These are phyloP conservation scores for Ascochyta viciae-villosae DNA, from an alignment of 2,329 filamentous ascomycete species.

Conservation along the genomic window DNA sequence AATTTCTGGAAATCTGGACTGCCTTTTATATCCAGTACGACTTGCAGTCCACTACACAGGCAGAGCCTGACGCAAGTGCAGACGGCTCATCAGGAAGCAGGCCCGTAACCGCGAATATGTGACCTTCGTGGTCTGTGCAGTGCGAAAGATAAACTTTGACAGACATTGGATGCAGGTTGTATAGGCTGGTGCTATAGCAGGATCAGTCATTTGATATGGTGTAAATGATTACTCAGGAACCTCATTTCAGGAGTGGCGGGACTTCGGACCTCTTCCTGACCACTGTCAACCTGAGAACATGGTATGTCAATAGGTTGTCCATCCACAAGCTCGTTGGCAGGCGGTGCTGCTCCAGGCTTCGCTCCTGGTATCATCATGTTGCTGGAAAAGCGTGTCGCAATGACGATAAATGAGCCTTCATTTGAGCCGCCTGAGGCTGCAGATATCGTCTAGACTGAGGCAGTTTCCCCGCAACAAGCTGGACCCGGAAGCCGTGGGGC, in stretches of 20 bases:
- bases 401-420: neutral
- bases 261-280: conserved; percentile 17
- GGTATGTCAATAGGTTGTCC: neutral
- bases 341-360: neutral
- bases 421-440: conserved; percentile 5
- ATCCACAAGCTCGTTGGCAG: neutral
- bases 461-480: conserved; percentile 3
- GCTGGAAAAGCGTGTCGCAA: neutral
- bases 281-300: neutral
- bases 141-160: conserved; percentile 43
- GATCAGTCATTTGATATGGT: conserved; percentile 31
- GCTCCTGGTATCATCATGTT: neutral
- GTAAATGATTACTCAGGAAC: conserved; percentile 18
- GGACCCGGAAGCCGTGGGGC: neutral
- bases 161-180: conserved; percentile 31
- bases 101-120: conserved; percentile 43
- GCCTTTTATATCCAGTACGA: conserved; percentile 41
- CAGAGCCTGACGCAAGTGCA: conserved; percentile 4
- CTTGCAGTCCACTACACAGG: conserved; percentile 6
- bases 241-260: conserved; percentile 28
- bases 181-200: conserved; percentile 33
- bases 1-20: conserved; percentile 15
- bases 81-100: conserved; percentile 44
- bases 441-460: neutral
- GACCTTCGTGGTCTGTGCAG: conserved; percentile 39